Percentiles rank a stretch among this genome's conserved stretches.
These are phyloP conservation scores for Sonneratia caseolaris DNA, from an alignment of 345 rosid genomes.

Conservation along the genomic window DNA sequence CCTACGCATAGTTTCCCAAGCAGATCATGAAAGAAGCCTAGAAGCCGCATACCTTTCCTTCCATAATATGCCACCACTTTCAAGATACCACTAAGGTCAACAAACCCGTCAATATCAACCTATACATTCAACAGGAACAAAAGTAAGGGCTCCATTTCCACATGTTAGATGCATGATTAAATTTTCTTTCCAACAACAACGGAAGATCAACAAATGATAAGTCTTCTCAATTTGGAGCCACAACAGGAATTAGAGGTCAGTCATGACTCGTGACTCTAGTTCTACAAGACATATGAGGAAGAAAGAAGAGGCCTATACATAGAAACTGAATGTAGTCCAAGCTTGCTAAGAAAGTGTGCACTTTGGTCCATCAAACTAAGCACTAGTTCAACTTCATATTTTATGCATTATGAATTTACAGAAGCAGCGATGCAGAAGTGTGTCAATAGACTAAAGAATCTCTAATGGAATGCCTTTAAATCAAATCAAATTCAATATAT, in stretches of 20 bases:
- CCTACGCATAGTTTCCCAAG: not conserved
- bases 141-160: not conserved
- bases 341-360: not conserved
- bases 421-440: not conserved
- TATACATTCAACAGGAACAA: slow-evolving; percentile 7
- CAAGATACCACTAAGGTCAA: slow-evolving; percentile 51
- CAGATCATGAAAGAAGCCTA: not conserved
- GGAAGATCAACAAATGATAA: slow-evolving; percentile 27
- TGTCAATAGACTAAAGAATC: too few relatives aligned
- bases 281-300: too few relatives aligned
- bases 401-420: not conserved
- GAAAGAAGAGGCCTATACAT: too few relatives aligned
- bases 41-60: slow-evolving; percentile 28
- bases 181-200: not conserved
- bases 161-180: not conserved
- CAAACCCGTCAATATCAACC: slow-evolving; percentile 47
- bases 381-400: not conserved
- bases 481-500: not conserved
- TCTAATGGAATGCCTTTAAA: not conserved
- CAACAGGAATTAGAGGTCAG: not conserved
- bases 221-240: slow-evolving; percentile 14
- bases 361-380: not conserved
- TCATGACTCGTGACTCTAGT: not conserved
- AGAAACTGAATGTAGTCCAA: not conserved
- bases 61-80: slow-evolving; percentile 55